Evolutionary conservation across 1,284 basidiomycete species (phyloP), one percentile per base, ranked within the genome.

Genomic region (Cutaneotrichosporon spelunceum): DNA sequence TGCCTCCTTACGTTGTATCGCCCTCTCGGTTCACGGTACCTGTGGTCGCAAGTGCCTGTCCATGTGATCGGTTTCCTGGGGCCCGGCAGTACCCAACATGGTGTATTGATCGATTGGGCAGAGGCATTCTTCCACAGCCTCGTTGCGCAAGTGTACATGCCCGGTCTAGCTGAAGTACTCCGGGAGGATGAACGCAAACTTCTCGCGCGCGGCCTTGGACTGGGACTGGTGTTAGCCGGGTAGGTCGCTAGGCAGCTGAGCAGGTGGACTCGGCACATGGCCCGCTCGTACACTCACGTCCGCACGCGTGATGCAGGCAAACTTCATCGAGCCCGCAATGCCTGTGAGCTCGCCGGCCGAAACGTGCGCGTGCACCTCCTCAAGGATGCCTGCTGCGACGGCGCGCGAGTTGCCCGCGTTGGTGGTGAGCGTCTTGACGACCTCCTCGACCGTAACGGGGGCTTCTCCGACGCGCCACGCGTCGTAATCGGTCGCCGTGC

Each of bases 401-500:
- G 78, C 73, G 61, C 91, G 87, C 21, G 91, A 89, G 4, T 89
- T 89, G 26, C 87, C 84, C 0, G 93, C 92, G 74, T 98, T 98
- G 23, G 85, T 84, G 66, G 88, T 84, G 33, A 97, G 85, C 0
- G 89, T 92, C 78, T 91, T 89, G 82, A 94, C 84, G 30, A 97
- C 92, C 67, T 80, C 78, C 7, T 89, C 87, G 0, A 93, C 88
- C 1, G 92, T 96, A 53, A 97, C 94, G 1, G 89, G 83, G 19
- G 86, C 88, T 58, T 87, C 84, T 36, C 88, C 83, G 19, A 87
- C 87, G 26, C 94, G 82, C 91, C 91, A 94, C 6, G 90, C 87
- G 78, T 95, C 92, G 74, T 92, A 93, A 79, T 94, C 90, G 2
- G 91, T 94, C 23, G 89, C 85, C 0, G 93, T 96, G 62, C 91